These are phyloP conservation scores for Suhomyces anneliseae DNA, from an alignment of 1,139 yeast species.

Conservation along the genomic window DNA sequence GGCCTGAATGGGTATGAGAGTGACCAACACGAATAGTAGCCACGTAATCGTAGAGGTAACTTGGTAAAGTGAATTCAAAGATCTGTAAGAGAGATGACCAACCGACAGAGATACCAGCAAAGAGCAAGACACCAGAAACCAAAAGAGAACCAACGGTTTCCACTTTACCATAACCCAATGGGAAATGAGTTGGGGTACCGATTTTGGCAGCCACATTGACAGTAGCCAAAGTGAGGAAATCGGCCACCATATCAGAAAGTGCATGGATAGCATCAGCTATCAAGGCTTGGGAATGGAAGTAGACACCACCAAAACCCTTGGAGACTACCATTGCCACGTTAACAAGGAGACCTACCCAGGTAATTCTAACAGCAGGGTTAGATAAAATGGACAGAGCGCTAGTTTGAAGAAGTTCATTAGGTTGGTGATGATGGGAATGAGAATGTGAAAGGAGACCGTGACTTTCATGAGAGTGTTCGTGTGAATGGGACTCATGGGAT, in stretches of 20 bases:
- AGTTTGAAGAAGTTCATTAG: constrained; percentile 41
- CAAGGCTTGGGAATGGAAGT: constrained; percentile 91
- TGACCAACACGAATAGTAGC: constrained; percentile 53
- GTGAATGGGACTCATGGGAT: constrained; percentile 17
- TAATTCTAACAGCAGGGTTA: constrained; percentile 89
- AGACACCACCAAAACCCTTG: constrained; percentile 85
- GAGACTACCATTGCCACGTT: constrained; percentile 84
- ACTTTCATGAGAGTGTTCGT: constrained; percentile 11
- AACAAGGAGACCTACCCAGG: constrained; percentile 85
- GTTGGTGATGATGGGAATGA: constrained; percentile 41
- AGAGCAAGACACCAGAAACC: constrained; percentile 76
- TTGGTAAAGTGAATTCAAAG: constrained; percentile 66
- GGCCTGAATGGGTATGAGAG: constrained; percentile 45
- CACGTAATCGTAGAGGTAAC: constrained; percentile 41
- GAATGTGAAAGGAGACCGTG: constrained; percentile 20
- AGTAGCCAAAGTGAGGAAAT: constrained; percentile 83
- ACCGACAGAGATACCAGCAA: constrained; percentile 91
- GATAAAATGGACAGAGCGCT: constrained; percentile 30
- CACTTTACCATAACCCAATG: constrained; percentile 88
- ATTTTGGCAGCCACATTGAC: constrained; percentile 72
- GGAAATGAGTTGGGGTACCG: constrained; percentile 64
- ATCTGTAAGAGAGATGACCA: constrained; percentile 78
- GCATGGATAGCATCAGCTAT: constrained; percentile 95
- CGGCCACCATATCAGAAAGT: constrained; percentile 84
- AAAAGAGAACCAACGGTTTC: constrained; percentile 90